Percentiles rank a stretch among this genome's conserved stretches.
These are phyloP conservation scores for Herpetomonas tarakana DNA, from an alignment of 208 protist species.

Conservation along the genomic window DNA sequence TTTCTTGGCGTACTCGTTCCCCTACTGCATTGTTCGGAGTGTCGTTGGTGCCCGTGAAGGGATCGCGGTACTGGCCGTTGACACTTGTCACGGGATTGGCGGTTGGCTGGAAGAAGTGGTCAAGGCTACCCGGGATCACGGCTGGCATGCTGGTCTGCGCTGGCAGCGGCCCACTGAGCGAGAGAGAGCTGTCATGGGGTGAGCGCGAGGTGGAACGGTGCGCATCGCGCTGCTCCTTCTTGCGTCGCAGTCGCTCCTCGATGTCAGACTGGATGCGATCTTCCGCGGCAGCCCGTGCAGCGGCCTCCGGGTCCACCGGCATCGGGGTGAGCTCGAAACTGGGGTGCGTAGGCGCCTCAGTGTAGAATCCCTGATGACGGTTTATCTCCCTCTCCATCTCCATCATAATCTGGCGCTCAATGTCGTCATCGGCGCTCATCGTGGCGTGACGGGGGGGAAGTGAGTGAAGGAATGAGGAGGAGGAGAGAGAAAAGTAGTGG, in stretches of 20 bases:
- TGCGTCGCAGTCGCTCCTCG: conserved; percentile 36
- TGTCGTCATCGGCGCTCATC: conserved; percentile 56
- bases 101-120: background rate
- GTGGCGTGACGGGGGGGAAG: too few species aligned
- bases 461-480: too few species aligned
- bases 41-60: background rate
- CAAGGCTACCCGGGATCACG: background rate
- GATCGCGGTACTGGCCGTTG: background rate
- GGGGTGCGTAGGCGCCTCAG: conserved; percentile 9
- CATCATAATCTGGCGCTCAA: conserved; percentile 71
- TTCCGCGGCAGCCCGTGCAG: conserved; percentile 17
- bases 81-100: background rate
- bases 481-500: too few species aligned
- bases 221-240: conserved; percentile 37
- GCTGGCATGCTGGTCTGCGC: background rate
- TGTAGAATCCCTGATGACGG: conserved; percentile 14
- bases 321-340: conserved; percentile 45
- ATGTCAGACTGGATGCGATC: conserved; percentile 52
- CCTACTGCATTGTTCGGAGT: background rate
- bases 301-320: conserved; percentile 20
- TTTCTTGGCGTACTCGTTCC: background rate
- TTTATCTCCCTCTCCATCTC: conserved; percentile 79
- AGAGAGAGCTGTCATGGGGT: conserved; percentile 11
- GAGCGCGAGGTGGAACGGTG: conserved; percentile 72
- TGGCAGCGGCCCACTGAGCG: conserved; percentile 5